These are phyloP conservation scores for Citrus medica DNA, from an alignment of 345 rosid species.

Conservation along the genomic window DNA sequence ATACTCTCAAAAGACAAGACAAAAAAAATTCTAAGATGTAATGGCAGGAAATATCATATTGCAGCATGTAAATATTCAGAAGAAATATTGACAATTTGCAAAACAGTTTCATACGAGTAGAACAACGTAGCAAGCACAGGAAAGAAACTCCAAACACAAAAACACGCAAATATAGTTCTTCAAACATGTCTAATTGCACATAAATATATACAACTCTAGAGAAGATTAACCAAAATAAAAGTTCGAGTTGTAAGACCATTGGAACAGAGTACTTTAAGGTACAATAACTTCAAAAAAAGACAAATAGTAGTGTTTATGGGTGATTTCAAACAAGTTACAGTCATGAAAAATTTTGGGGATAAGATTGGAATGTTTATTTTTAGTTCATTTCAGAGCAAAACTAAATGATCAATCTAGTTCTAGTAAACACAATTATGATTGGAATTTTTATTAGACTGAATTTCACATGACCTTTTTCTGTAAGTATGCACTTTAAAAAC, in stretches of 20 bases:
- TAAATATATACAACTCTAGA: background rate
- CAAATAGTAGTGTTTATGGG: too few species aligned
- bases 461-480: background rate
- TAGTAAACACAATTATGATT: too few species aligned
- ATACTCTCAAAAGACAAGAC: constrained; percentile 6
- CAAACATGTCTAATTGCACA: background rate
- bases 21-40: background rate
- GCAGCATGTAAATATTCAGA: background rate
- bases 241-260: background rate
- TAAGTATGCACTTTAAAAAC: background rate
- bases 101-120: background rate
- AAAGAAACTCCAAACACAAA: background rate
- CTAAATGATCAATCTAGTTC: too few species aligned
- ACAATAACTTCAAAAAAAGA: too few species aligned
- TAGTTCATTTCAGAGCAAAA: too few species aligned
- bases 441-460: too few species aligned
- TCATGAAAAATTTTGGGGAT: too few species aligned
- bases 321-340: too few species aligned
- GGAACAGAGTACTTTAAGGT: background rate
- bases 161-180: background rate
- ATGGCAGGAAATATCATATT: background rate
- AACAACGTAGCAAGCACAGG: background rate
- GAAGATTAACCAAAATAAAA: background rate
- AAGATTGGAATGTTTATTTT: too few species aligned
- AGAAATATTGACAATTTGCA: background rate